Percentiles rank a stretch among this genome's conserved stretches.
phyloP scores from a whole-genome alignment of 2,329 filamentous ascomycete genomes.

The Beauveria asiatica region DNA sequence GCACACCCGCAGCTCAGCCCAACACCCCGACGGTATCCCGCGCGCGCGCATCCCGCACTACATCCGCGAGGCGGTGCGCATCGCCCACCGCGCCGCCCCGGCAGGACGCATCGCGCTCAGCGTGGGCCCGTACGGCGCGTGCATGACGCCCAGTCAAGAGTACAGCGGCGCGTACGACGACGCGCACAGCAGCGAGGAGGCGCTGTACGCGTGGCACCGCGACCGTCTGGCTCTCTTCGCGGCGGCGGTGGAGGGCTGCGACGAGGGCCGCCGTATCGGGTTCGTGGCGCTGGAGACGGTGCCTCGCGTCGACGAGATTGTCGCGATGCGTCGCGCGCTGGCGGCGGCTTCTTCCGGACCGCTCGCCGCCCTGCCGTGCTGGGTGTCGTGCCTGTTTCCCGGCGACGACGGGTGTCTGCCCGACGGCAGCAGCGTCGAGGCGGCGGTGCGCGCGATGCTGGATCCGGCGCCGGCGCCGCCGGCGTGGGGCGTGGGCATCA shows the following conservation, averaged over 20 bases:
- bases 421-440: conserved; percentile 39
- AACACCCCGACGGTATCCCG: conserved; percentile 30
- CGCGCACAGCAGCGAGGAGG: conserved; percentile 32
- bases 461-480: conserved; percentile 15
- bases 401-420: conserved; percentile 44
- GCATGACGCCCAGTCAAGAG: conserved; percentile 57
- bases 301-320: conserved; percentile 53
- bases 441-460: conserved; percentile 30
- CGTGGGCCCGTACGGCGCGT: conserved; percentile 59
- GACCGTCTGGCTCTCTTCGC: conserved; percentile 45
- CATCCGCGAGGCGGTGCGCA: conserved; percentile 35
- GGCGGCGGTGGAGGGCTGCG: conserved; percentile 6
- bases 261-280: conserved; percentile 23
- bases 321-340: conserved; percentile 42
- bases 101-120: conserved; percentile 43
- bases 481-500: conserved; percentile 57
- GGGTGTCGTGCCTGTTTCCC: conserved; percentile 57
- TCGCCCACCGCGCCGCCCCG: conserved; percentile 29
- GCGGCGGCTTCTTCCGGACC: neutral
- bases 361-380: conserved; percentile 35
- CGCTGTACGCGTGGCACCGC: conserved; percentile 48
- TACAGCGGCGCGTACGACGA: conserved; percentile 54
- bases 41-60: conserved; percentile 30
- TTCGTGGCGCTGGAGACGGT: conserved; percentile 60
- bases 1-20: conserved; percentile 30